Evolutionary conservation across 495 filamentous ascomycete genomes (phyloP), one percentile per base, ranked within the genome.

Genomic region (Penicillium salamii): DNA sequence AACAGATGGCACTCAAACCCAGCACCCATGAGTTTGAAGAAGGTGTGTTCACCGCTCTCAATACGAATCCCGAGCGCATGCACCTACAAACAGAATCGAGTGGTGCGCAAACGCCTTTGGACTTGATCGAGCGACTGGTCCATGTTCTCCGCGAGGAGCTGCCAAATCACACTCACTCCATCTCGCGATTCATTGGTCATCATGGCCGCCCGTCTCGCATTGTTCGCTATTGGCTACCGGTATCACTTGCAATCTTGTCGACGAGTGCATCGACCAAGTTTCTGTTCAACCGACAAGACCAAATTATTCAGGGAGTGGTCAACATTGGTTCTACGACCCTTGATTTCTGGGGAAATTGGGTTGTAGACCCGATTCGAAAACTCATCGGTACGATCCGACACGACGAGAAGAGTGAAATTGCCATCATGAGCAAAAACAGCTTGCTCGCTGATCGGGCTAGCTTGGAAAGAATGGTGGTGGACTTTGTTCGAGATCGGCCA

Each of bases 291-390:
- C 78, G 82, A 12, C 83, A 82, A 59, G 83, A 85, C 9, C 85
- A 88, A 39, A 81, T 98, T 15, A 48, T 86, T 18, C 72, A 77
- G 33, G 96, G 90, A 93, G 72, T 95, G 29, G 66, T 73, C 1
- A 83, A 91, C 49, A 68, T 95, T 17, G 90, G 88, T 7, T 59
- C 71, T 0, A 98, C 93, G 3, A 72, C 83, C 0, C 70, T 89
- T 38, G 93, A 96, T 63, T 98, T 98, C 59, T 96, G 89, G 86
- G 69, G 79, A 37, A 98, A 98, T 65, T 98, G 93, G 93, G 88
- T 98, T 13, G 69, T 98, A 15, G 85, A 91, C 14, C 93, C 93
- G 0, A 70, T 83, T 3, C 80, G 80, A 52, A 90, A 91, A 65
- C 76, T 98, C 12, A 79, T 98, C 53, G 83, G 85, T 11, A 98